Percentiles rank a stretch among this genome's conserved stretches.
Conservation (phyloP, 805 yeast species). For the Suhomyces sp. region DNA sequence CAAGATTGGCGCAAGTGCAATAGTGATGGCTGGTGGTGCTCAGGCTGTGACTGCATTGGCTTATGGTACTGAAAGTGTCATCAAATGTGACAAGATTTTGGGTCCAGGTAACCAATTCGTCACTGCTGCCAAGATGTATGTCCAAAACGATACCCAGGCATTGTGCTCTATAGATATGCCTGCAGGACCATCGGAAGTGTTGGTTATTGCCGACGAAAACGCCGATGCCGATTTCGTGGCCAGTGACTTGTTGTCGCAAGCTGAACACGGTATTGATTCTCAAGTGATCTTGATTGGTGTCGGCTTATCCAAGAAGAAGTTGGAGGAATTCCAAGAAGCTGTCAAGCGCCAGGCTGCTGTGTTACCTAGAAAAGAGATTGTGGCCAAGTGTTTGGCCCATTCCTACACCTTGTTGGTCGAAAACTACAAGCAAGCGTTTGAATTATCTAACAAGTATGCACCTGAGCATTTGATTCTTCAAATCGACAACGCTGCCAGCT, state of each 20-base stretch:
- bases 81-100: conserved; percentile 92
- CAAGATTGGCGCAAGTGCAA: conserved; percentile 86
- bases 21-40: conserved; percentile 97
- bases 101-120: conserved; percentile 99
- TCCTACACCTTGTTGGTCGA: conserved; percentile 75
- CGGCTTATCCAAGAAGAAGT: conserved; percentile 55
- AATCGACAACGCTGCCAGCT: conserved; percentile 70
- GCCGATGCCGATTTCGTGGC: conserved; percentile 97
- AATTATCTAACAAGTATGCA: conserved; percentile 86
- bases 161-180: conserved; percentile 98
- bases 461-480: conserved; percentile 97
- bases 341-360: conserved; percentile 77
- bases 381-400: conserved; percentile 87
- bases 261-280: conserved; percentile 98
- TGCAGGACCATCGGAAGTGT: conserved; percentile 98
- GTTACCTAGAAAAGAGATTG: conserved; percentile 90
- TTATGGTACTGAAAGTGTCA: conserved; percentile 89
- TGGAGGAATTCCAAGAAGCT: conserved; percentile 73
- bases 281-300: conserved; percentile 93
- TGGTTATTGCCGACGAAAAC: conserved; percentile 84
- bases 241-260: conserved; percentile 93
- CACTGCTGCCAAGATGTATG: conserved; percentile 98
- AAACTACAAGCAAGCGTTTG: conserved; percentile 74
- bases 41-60: conserved; percentile 99
- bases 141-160: conserved; percentile 93